A percentile compares a stretch with the other conserved stretches of the same genome.
Evolutionary conservation across 2,329 filamentous ascomycete species (phyloP).

Genomic region (Huntiella omanensis): DNA sequence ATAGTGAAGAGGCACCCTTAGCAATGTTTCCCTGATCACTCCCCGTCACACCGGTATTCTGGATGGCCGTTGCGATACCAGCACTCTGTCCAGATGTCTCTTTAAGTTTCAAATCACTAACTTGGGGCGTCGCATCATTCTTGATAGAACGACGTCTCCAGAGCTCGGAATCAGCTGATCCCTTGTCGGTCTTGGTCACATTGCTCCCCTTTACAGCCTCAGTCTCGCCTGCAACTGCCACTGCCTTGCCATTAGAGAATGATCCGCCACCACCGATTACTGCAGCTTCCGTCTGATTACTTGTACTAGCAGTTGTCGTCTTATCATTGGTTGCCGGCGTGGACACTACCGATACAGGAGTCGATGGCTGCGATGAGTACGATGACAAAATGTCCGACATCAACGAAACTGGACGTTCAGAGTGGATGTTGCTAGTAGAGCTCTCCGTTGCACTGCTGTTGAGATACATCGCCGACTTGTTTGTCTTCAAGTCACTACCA

Average conservation of each 20-base stretch:
- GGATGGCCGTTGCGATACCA: too few species aligned
- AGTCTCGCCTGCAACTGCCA: too few species aligned
- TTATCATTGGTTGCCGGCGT: background rate
- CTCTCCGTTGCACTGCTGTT: constrained; percentile 14
- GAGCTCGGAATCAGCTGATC: constrained; percentile 15
- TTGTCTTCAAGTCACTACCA: background rate
- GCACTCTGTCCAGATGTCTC: too few species aligned
- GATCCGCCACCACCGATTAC: too few species aligned
- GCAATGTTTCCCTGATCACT: too few species aligned
- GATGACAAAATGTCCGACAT: constrained; percentile 13
- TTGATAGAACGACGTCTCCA: constrained; percentile 35
- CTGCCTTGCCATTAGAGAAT: too few species aligned
- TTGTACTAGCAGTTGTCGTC: background rate
- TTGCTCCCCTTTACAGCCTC: too few species aligned
- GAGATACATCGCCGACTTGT: background rate
- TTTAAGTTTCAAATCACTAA: constrained; percentile 22
- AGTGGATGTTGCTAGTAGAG: constrained; percentile 2
- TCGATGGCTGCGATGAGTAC: constrained; percentile 14
- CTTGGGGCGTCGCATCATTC: constrained; percentile 26
- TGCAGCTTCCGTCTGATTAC: too few species aligned
- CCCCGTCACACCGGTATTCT: too few species aligned
- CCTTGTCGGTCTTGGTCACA: constrained; percentile 2
- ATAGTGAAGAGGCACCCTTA: too few species aligned
- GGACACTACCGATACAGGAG: constrained; percentile 3
- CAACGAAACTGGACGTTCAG: constrained; percentile 7